Evolutionary conservation across 2,329 filamentous ascomycete genomes (phyloP).

Genomic region (Cladobotryum mycophilum): DNA sequence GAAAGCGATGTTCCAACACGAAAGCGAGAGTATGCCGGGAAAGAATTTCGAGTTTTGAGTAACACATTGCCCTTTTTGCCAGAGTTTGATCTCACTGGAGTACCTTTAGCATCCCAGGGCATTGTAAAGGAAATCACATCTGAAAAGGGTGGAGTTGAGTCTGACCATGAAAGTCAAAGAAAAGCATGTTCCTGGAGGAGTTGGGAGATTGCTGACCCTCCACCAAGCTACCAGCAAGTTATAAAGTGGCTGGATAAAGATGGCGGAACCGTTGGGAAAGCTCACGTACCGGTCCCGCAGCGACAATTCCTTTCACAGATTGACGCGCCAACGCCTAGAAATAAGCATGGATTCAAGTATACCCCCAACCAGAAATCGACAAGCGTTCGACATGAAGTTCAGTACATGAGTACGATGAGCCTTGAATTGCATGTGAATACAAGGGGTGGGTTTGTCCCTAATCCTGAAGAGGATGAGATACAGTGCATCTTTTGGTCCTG

Average conservation of each 20-base stretch:
- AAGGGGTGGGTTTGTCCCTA: constrained; percentile 70
- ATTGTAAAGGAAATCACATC: constrained; percentile 39
- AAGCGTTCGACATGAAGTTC: constrained; percentile 73
- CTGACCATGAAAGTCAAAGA: constrained; percentile 41
- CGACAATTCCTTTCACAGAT: constrained; percentile 66
- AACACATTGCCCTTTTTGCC: constrained; percentile 74
- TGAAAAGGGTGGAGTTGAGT: constrained; percentile 47
- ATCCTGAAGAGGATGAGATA: constrained; percentile 86
- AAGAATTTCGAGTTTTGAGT: constrained; percentile 73
- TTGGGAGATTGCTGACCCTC: constrained; percentile 71
- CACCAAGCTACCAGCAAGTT: constrained; percentile 67
- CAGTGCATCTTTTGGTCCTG: constrained; percentile 87
- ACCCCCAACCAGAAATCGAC: constrained; percentile 69
- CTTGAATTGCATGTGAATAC: constrained; percentile 90
- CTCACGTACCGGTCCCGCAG: not conserved
- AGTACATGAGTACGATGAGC: constrained; percentile 97
- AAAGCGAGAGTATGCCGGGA: constrained; percentile 76
- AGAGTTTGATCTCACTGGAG: constrained; percentile 61
- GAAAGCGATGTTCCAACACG: constrained; percentile 76
- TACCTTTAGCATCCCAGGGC: constrained; percentile 49
- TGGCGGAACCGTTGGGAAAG: not conserved
- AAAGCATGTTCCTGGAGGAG: constrained; percentile 47
- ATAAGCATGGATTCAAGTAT: constrained; percentile 78
- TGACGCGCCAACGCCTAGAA: constrained; percentile 77
- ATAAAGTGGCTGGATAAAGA: constrained; percentile 48